Percentiles rank a stretch among this genome's conserved stretches.
Conservation (phyloP, 257 asterid species). For the Nicotiana obtusifolia region DNA sequence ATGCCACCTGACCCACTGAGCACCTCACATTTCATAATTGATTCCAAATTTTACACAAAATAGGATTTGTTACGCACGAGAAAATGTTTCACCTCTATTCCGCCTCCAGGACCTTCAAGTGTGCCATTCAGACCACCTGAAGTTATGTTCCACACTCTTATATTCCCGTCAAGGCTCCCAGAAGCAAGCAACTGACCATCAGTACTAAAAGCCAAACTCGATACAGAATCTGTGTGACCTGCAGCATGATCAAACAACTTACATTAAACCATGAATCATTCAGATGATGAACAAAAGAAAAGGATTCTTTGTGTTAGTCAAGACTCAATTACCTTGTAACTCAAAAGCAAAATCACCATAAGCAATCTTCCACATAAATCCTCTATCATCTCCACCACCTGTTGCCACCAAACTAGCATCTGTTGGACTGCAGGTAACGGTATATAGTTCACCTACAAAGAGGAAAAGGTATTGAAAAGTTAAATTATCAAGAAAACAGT, state of each 20-base stretch:
- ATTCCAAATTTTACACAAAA: background rate
- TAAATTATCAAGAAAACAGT: background rate
- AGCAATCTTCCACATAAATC: conserved; percentile 69
- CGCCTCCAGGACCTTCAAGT: conserved; percentile 79
- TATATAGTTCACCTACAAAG: conserved; percentile 67
- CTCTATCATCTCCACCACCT: conserved; percentile 97
- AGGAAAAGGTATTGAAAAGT: background rate
- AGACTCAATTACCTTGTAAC: conserved; percentile 49
- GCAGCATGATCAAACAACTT: conserved; percentile 21
- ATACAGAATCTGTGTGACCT: conserved; percentile 82
- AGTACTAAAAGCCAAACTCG: conserved; percentile 67
- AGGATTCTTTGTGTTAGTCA: background rate
- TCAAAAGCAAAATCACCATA: conserved; percentile 78
- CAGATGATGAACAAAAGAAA: no score
- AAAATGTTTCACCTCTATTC: conserved; percentile 64
- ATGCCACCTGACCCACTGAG: conserved; percentile 96
- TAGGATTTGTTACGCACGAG: background rate
- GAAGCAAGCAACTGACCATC: conserved; percentile 89
- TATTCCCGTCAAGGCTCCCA: conserved; percentile 80
- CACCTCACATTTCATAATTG: conserved; percentile 21
- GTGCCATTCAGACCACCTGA: conserved; percentile 52
- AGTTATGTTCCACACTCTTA: conserved; percentile 70
- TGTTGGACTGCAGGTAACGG: conserved; percentile 74
- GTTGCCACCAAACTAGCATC: conserved; percentile 83
- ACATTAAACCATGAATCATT: no score